Percentiles rank a stretch among this genome's conserved stretches.
These are phyloP conservation scores for Ulmus americana DNA, from an alignment of 331 rosid genomes.

Conservation along the genomic window DNA sequence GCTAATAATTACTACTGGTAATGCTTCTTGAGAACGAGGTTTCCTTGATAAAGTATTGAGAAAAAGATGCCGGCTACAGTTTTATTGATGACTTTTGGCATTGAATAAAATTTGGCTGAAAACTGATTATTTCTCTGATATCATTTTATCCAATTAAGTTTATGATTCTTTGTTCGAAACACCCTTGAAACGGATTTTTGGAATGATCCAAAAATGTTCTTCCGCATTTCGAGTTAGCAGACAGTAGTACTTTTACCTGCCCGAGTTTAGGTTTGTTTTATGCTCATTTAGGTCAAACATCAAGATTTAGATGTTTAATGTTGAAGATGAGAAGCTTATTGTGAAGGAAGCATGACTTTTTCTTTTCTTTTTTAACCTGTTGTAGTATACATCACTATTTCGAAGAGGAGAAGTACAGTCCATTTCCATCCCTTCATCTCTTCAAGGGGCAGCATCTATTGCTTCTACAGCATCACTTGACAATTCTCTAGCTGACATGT, in stretches of 20 bases:
- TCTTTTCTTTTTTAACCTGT: slow-evolving; percentile 8
- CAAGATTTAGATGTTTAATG: neutral
- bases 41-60: neutral
- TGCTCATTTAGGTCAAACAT: neutral
- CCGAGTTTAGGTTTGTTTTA: neutral
- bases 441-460: slow-evolving; percentile 72
- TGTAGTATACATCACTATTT: slow-evolving; percentile 74
- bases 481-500: slow-evolving; percentile 72
- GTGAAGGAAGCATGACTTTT: slow-evolving; percentile 9
- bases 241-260: neutral
- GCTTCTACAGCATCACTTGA: slow-evolving; percentile 65
- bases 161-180: slow-evolving; percentile 7
- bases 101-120: neutral
- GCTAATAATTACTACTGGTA: neutral
- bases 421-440: slow-evolving; percentile 60
- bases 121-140: slow-evolving; percentile 9
- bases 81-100: slow-evolving; percentile 19
- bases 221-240: neutral
- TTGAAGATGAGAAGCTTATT: slow-evolving; percentile 12
- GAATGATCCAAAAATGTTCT: neutral
- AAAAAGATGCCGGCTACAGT: neutral
- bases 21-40: no score
- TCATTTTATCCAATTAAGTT: slow-evolving; percentile 7
- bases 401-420: slow-evolving; percentile 76
- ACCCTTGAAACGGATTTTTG: neutral